Evolutionary conservation across 495 filamentous ascomycete species (phyloP), one percentile per base, ranked within the genome.

Genomic region (Tuber brumale): DNA sequence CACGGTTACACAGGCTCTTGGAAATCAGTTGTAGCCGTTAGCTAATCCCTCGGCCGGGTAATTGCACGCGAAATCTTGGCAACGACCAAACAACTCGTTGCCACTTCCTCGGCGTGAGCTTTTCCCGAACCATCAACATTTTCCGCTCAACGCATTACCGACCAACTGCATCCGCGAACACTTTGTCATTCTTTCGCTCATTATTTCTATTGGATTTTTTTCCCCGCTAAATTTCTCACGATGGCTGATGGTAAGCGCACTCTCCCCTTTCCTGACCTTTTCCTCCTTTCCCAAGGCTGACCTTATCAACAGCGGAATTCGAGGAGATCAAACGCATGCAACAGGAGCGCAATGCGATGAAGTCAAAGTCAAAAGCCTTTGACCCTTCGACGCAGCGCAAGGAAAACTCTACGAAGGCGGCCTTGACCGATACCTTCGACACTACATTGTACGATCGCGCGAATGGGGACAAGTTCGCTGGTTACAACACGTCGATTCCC

Each of bases 341-440:
- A 85, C 90, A 91, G 83, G 94, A 97, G 91, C 94, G 95, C 83
- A 97, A 97, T 87, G 92, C 92, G 82, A 88, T 89, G 83, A 89
- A 92, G 80, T 94, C 92, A 85, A 95, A 95, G 87, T 93, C 92
- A 80, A 92, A 90, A 86, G 91, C 91, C 84, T 94, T 95, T 85
- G 93, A 96, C 87, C 88, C 91, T 77, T 89, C 92, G 83, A 91
- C 85, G 87, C 94, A 97, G 86, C 93, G 95, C 85, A 91, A 90
- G 88, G 92, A 96, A 88, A 88, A 86, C 83, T 94, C 93, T 78
- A 95, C 93, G 84, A 98, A 98, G 90, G 93, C 91, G 84, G 95
- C 94, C 85, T 87, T 99, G 80, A 97, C 92, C 84, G 96, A 98
- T 83, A 91, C 89, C 83, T 96, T 97, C 88, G 95, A 99, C 85